Conservation (phyloP, 257 asterid genomes). For the Penstemon barbatus region DNA sequence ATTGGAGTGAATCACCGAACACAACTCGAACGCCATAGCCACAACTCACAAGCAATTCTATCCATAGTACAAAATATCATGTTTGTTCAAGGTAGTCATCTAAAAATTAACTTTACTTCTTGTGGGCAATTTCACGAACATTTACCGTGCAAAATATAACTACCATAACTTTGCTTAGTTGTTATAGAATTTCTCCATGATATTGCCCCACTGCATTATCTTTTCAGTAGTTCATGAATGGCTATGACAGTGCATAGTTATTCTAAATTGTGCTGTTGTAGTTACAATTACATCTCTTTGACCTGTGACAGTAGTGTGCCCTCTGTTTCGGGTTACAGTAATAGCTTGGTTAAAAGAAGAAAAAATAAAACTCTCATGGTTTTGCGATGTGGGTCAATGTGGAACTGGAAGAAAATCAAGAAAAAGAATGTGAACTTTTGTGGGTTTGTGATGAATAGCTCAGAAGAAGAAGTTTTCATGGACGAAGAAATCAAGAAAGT, state of each 20-base stretch:
- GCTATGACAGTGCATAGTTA: constrained; percentile 51
- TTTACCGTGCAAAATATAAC: constrained; percentile 27
- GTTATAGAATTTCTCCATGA: constrained; percentile 17
- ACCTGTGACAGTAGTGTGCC: constrained; percentile 31
- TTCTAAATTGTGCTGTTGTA: constrained; percentile 48
- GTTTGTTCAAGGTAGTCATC: background rate
- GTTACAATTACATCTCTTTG: constrained; percentile 37
- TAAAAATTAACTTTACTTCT: constrained; percentile 26
- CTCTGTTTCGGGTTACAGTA: constrained; percentile 32
- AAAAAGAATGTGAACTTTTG: constrained; percentile 35
- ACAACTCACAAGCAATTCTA: constrained; percentile 34
- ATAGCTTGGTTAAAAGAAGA: constrained; percentile 38
- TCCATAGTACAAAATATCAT: constrained; percentile 8
- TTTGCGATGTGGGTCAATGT: constrained; percentile 38
- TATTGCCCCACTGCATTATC: background rate
- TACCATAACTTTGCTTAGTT: background rate
- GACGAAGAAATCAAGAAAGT: constrained; percentile 35
- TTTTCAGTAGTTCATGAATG: constrained; percentile 40
- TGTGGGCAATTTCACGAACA: constrained; percentile 38
- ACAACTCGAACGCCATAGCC: constrained; percentile 31
- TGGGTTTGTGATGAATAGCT: constrained; percentile 50
- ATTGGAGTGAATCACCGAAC: constrained; percentile 29
- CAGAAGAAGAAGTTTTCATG: constrained; percentile 41
- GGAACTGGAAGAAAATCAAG: constrained; percentile 47
- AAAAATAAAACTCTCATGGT: constrained; percentile 36